Base-by-base conservation (phyloP, 495 filamentous ascomycete genomes). In the Tuber indicum region DNA sequence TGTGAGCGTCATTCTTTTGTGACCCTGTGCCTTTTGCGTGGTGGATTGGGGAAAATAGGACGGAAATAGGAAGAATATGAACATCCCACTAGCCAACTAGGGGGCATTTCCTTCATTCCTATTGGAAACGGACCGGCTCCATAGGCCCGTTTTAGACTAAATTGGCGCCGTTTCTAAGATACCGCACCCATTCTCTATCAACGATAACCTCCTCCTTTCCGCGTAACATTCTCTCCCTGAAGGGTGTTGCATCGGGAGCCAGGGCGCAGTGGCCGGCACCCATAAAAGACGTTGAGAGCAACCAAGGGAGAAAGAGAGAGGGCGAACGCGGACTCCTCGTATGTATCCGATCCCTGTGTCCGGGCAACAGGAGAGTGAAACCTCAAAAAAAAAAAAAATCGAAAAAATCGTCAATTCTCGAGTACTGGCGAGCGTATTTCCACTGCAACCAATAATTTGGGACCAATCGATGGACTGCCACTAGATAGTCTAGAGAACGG, bases 1-100 rank as follows among this genome's bases (percentile, higher is more conserved):
- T 66, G 58, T 12, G 58, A 32, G 26, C 58, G 26, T 66, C n/a
- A 66, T 32, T 32, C n/a, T 66, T 66, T 32, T 32, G 10, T 66
- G 72, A 78, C 73, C 43, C 46, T 71, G 62, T 75, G 74, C 66
- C 74, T 73, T 77, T 77, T 70, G 58, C 58, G 12, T 66, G 58
- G 58, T 12, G 49, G 52, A 47, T 45, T 41, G 39, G 44, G 52
- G 74, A 62, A 62, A 32, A 23, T 39, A 46, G 39, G 49, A 71
- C 41, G 52, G 44, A 49, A 58, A 69, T 76, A 74, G 74, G 42
- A 62, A 66, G 66, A 76, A 80, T 75, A 36, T 10, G 79, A 80
- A 80, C 79, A 80, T 71, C 77, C 78, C 73, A 75, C 78, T 77
- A 80, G 76, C 78, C 78, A 79, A 71, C 45, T 4, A 45, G n/a